These are phyloP conservation scores for Colletotrichum aenigma DNA, from an alignment of 2,329 filamentous ascomycete species.

Conservation along the genomic window DNA sequence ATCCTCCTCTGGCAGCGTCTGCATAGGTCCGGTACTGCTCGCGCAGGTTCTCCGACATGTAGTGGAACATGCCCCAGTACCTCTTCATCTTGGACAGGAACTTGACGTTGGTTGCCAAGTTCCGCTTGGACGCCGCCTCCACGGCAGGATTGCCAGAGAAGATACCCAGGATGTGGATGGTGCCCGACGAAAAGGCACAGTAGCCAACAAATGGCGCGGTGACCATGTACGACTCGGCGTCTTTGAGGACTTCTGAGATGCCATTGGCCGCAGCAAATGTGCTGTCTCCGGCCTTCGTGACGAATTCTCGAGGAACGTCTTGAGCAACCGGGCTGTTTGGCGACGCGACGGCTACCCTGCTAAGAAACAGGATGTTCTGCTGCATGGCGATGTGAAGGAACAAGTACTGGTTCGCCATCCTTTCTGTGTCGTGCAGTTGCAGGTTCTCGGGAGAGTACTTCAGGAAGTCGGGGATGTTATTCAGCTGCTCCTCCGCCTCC, in stretches of 20 bases:
- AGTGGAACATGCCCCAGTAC: constrained; percentile 98
- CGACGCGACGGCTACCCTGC: constrained; percentile 81
- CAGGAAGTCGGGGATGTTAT: constrained; percentile 72
- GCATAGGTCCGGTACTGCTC: constrained; percentile 86
- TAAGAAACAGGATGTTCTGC: constrained; percentile 89
- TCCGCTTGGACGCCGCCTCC: constrained; percentile 79
- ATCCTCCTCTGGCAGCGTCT: constrained; percentile 76
- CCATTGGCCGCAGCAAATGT: constrained; percentile 85
- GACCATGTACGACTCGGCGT: constrained; percentile 79
- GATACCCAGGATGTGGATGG: constrained; percentile 91
- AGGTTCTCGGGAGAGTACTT: constrained; percentile 82
- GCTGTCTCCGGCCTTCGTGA: constrained; percentile 74
- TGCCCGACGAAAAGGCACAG: constrained; percentile 90
- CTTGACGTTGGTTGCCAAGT: constrained; percentile 85
- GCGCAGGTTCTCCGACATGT: constrained; percentile 91
- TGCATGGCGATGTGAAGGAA: constrained; percentile 91
- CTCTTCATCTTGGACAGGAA: constrained; percentile 95
- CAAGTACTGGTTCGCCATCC: constrained; percentile 87
- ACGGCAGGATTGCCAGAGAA: constrained; percentile 83
- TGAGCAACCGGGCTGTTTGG: constrained; percentile 67
- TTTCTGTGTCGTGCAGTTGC: constrained; percentile 81
- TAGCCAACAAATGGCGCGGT: constrained; percentile 94
- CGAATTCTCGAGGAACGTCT: constrained; percentile 78
- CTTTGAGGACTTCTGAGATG: constrained; percentile 83
- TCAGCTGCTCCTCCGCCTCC: constrained; percentile 73